Conservation (phyloP, 768 basidiomycete species). For the Serpula lacrymans region DNA sequence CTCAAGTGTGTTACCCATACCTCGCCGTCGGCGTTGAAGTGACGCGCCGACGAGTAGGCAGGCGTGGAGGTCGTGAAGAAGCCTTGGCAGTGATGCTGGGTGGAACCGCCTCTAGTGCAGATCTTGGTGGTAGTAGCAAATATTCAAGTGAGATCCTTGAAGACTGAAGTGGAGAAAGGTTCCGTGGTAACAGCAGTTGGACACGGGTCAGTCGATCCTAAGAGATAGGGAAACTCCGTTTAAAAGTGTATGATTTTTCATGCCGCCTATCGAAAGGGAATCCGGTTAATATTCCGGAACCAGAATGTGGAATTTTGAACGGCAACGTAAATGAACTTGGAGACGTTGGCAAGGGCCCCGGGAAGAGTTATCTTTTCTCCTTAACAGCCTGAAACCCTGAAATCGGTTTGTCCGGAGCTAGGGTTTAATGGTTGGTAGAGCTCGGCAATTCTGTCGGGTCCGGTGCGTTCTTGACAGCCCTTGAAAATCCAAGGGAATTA, state of each 20-base stretch:
- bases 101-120: conserved; percentile 80
- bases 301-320: conserved; percentile 65
- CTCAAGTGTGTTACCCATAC: conserved; percentile 85
- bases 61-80: conserved; percentile 80
- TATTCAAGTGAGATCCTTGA: conserved; percentile 85
- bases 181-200: conserved; percentile 85
- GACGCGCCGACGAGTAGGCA: conserved; percentile 74
- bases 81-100: conserved; percentile 71
- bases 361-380: conserved; percentile 81
- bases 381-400: conserved; percentile 71
- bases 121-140: conserved; percentile 89
- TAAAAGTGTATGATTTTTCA: conserved; percentile 62
- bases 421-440: conserved; percentile 72
- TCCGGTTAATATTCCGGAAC: conserved; percentile 77
- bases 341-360: conserved; percentile 63
- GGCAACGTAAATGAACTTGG: conserved; percentile 68
- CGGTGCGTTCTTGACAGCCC: conserved; percentile 72
- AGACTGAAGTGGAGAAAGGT: conserved; percentile 89
- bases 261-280: conserved; percentile 73
- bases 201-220: conserved; percentile 85
- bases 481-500: conserved; percentile 79
- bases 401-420: conserved; percentile 74
- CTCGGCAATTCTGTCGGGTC: conserved; percentile 68
- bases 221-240: conserved; percentile 75
- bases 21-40: conserved; percentile 71